Evolutionary conservation across 306 rosid genomes (phyloP).

Genomic region (Cucumis sativus): Cucumber_9930_V3 NC_026658.2:606501-607000

Average conservation of each 20-base stretch:
- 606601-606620: neutral
- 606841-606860: neutral
- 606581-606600: neutral
- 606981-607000: neutral
- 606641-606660: neutral
- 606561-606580: neutral
- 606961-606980: neutral
- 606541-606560: neutral
- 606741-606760: neutral
- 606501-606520: neutral
- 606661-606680: neutral
- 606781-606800: neutral
- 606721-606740: neutral
- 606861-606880: neutral
- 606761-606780: neutral
- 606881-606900: neutral
- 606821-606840: neutral
- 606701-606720: neutral
- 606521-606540: neutral
- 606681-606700: slow-evolving; percentile 5
- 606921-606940: neutral
- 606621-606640: neutral
- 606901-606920: neutral
- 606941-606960: slow-evolving; percentile 9
- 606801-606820: neutral